Conservation (phyloP, 495 filamentous ascomycete species). For the Hypoxylon trugodes region DNA sequence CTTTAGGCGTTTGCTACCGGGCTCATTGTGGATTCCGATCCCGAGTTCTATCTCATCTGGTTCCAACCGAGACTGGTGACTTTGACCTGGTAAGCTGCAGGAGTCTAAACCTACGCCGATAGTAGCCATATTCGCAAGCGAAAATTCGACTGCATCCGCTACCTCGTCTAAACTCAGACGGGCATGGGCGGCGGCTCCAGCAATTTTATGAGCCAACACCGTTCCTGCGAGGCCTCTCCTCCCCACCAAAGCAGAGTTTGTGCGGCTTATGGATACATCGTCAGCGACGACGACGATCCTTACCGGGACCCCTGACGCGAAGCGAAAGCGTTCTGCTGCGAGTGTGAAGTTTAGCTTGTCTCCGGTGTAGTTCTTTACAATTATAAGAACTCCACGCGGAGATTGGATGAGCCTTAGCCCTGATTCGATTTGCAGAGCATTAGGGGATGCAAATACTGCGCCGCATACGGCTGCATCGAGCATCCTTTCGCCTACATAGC, state of each 20-base stretch:
- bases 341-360: not conserved
- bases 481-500: not conserved
- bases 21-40: not conserved
- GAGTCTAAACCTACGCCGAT: not conserved
- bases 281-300: not conserved
- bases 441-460: not conserved
- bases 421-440: not conserved
- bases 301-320: not conserved
- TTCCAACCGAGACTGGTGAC: not conserved
- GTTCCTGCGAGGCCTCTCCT: not conserved
- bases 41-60: not conserved
- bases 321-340: not conserved
- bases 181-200: too few relatives aligned
- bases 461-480: not conserved
- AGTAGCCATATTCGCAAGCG: not conserved
- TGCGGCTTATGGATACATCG: not conserved
- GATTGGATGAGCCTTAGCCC: not conserved
- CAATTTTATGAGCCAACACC: not conserved
- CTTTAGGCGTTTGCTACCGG: not conserved
- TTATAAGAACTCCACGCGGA: not conserved
- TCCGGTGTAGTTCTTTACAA: not conserved
- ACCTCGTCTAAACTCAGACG: not conserved
- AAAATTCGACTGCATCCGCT: not conserved
- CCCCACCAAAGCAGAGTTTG: not conserved
- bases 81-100: not conserved